phyloP scores from a whole-genome alignment of 2,329 filamentous ascomycete genomes.

The Emydomyces testavorans region DNA sequence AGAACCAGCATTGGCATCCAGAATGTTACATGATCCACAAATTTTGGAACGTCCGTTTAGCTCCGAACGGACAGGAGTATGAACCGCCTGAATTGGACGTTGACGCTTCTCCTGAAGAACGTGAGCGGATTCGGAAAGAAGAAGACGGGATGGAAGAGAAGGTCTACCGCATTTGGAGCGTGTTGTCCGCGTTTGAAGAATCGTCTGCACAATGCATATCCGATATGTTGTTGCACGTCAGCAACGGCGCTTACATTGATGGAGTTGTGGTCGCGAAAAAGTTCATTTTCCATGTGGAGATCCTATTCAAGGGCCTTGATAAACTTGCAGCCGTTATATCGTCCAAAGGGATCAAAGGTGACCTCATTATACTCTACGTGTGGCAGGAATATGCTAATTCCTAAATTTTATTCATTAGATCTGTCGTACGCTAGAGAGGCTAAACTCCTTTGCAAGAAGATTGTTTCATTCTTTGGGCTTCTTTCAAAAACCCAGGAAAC shows the following conservation, averaged over 20 bases:
- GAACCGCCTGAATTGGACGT: constrained; percentile 38
- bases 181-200: constrained; percentile 91
- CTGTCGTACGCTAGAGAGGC: constrained; percentile 88
- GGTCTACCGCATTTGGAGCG: constrained; percentile 96
- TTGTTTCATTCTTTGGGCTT: constrained; percentile 92
- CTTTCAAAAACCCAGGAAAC: constrained; percentile 90
- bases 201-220: constrained; percentile 97
- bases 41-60: constrained; percentile 94
- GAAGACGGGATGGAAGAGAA: constrained; percentile 97
- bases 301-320: constrained; percentile 82
- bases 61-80: constrained; percentile 46
- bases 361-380: constrained; percentile 18
- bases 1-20: constrained; percentile 98
- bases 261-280: constrained; percentile 88
- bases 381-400: constrained; percentile 13
- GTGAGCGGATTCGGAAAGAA: constrained; percentile 64
- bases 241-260: constrained; percentile 91
- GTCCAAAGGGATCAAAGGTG: constrained; percentile 62
- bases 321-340: constrained; percentile 65
- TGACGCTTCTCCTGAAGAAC: constrained; percentile 54
- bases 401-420: constrained; percentile 40
- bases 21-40: constrained; percentile 99
- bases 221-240: constrained; percentile 96
- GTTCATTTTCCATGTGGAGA: constrained; percentile 92
- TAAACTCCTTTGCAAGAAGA: constrained; percentile 99